phyloP scores from a whole-genome alignment of 139 green algal genomes.

The Picochlorum sp. region DNA sequence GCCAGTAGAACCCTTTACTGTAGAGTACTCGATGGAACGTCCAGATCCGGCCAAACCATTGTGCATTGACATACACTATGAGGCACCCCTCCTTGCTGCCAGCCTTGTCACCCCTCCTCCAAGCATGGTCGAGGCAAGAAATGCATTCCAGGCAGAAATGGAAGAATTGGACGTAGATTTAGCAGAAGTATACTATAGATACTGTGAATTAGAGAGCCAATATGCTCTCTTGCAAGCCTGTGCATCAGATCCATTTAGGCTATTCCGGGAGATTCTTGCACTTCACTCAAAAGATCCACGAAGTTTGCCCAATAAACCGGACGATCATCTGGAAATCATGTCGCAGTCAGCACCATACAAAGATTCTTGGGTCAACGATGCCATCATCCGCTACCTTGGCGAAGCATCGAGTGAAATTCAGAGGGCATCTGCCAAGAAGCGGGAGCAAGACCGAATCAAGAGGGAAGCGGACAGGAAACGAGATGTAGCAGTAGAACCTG shows the following conservation, averaged over 20 bases:
- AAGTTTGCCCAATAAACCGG: conserved; percentile 16
- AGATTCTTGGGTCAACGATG: no score
- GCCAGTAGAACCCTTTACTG: no score
- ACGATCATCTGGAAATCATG: no score
- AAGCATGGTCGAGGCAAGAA: neutral
- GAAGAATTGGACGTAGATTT: conserved; percentile 16
- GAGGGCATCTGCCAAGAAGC: no score
- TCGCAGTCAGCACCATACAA: no score
- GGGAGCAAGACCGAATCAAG: no score
- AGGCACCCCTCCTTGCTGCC: conserved; percentile 26
- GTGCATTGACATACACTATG: conserved; percentile 49
- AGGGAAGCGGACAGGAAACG: no score
- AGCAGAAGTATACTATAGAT: conserved; percentile 2
- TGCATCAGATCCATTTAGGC: conserved; percentile 58
- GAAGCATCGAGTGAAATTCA: no score
- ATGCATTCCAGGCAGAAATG: conserved; percentile 2
- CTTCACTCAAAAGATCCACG: conserved; percentile 39
- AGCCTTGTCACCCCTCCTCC: neutral
- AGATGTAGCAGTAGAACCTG: no score
- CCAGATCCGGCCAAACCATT: conserved; percentile 12
- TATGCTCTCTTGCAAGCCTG: conserved; percentile 66
- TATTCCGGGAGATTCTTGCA: conserved; percentile 63
- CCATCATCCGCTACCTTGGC: no score
- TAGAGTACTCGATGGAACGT: conserved; percentile 8
- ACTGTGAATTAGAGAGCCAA: conserved; percentile 49